Evolutionary conservation across 352 stramenopile species (phyloP).

Genomic region (Phytopythium ostracodes): DNA sequence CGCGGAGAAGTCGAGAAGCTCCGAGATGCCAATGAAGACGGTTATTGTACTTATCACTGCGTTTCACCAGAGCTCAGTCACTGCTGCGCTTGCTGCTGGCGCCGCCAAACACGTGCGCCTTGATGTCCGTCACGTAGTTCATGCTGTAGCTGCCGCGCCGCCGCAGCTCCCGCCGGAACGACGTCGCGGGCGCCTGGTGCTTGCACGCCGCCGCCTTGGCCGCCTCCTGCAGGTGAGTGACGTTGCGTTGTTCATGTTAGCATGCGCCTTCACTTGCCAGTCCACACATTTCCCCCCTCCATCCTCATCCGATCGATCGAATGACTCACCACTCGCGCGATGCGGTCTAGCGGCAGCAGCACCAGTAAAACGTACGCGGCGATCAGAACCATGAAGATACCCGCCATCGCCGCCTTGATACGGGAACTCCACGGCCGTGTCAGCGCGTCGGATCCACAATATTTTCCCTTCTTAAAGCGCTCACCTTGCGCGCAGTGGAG

Average conservation of each 20-base stretch:
- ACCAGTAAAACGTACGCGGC: slow-evolving; percentile 56
- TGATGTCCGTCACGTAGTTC: slow-evolving; percentile 87
- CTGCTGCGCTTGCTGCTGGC: slow-evolving; percentile 9
- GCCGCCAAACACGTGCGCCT: slow-evolving; percentile 71
- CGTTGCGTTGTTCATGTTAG: neutral
- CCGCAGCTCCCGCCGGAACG: slow-evolving; percentile 77
- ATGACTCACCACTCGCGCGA: slow-evolving; percentile 34
- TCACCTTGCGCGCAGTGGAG: slow-evolving; percentile 46
- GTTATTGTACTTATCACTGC: too few relatives aligned
- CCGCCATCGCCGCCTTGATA: slow-evolving; percentile 34
- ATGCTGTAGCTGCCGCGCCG: slow-evolving; percentile 84
- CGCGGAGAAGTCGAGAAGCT: too few relatives aligned
- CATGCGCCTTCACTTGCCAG: too few relatives aligned
- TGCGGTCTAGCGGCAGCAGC: slow-evolving; percentile 48
- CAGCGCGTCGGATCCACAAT: neutral
- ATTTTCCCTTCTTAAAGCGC: neutral
- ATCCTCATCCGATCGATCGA: too few relatives aligned
- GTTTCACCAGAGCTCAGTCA: slow-evolving; percentile 1
- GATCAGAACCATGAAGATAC: slow-evolving; percentile 39
- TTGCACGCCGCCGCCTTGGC: slow-evolving; percentile 7
- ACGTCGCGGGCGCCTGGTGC: slow-evolving; percentile 33
- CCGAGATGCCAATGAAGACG: too few relatives aligned
- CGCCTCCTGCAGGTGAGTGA: slow-evolving; percentile 20
- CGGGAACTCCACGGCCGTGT: too few relatives aligned
- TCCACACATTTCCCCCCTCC: too few relatives aligned